Evolutionary conservation across 179 eudicot genomes (phyloP).

Genomic region (Beta lomatogona): DNA sequence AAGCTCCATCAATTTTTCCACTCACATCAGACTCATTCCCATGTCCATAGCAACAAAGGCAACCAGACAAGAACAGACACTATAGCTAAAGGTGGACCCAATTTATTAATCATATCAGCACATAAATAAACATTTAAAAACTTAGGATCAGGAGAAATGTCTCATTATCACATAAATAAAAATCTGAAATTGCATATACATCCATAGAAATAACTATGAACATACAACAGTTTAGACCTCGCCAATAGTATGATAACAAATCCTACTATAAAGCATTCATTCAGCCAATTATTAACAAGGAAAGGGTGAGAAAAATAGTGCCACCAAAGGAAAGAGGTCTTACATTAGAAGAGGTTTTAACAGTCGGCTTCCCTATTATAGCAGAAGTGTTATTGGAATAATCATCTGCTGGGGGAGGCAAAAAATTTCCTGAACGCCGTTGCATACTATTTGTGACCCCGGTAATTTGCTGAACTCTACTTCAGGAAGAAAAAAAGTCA

Average conservation of each 20-base stretch:
- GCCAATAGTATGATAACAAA: not conserved
- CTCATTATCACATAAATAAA: not conserved
- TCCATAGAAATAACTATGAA: not conserved
- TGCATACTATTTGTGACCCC: constrained; percentile 61
- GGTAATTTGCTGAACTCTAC: constrained; percentile 89
- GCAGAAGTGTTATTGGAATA: constrained; percentile 36
- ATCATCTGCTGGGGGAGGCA: constrained; percentile 81
- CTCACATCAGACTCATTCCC: not conserved
- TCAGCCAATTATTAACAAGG: not conserved
- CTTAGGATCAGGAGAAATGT: not conserved
- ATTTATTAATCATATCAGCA: not conserved
- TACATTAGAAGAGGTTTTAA: constrained; percentile 52
- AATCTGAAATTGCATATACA: not conserved
- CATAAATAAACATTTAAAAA: not conserved
- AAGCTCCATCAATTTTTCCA: not conserved
- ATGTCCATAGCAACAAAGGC: not conserved
- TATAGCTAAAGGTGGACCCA: not conserved
- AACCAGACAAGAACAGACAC: not conserved
- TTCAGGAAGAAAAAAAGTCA: constrained; percentile 37
- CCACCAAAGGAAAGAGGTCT: constrained; percentile 25
- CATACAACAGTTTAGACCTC: not conserved
- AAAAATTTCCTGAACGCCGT: constrained; percentile 63
- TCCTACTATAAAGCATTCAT: not conserved
- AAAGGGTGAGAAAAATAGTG: not conserved
- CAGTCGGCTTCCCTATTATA: constrained; percentile 40